A percentile compares a stretch with the other conserved stretches of the same genome.
Evolutionary conservation across 805 yeast genomes (phyloP).

Genomic region (Lipomyces mesembrius): DNA sequence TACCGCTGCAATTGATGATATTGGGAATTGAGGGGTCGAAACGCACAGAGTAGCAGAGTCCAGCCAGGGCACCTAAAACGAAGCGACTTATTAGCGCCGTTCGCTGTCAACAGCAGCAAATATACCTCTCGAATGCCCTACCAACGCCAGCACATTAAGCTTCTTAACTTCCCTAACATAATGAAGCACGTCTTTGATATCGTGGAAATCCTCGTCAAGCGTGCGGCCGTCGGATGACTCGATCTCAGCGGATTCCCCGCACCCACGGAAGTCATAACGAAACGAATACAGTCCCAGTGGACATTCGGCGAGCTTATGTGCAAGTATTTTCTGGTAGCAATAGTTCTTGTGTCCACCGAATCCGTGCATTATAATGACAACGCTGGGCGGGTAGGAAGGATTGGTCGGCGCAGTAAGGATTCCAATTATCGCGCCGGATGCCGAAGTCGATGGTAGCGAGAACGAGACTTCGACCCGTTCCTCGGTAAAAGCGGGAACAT

Average conservation of each 20-base stretch:
- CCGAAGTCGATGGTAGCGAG: conserved; percentile 23
- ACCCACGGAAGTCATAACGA: conserved; percentile 83
- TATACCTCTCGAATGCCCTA: conserved; percentile 79
- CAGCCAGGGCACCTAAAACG: conserved; percentile 54
- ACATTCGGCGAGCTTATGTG: conserved; percentile 60
- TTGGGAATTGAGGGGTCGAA: conserved; percentile 59
- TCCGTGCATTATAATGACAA: conserved; percentile 78
- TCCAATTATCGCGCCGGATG: conserved; percentile 24
- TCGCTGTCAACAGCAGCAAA: too few species aligned
- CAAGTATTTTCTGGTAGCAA: conserved; percentile 69
- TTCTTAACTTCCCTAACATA: conserved; percentile 43
- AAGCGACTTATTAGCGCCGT: neutral
- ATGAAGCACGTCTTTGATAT: conserved; percentile 57
- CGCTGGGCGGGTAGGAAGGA: conserved; percentile 36
- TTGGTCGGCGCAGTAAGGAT: conserved; percentile 22
- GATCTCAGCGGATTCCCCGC: conserved; percentile 73
- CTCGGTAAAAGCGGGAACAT: neutral
- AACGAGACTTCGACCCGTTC: conserved; percentile 21
- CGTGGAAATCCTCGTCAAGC: conserved; percentile 68
- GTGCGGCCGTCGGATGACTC: conserved; percentile 51
- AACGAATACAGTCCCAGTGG: conserved; percentile 64
- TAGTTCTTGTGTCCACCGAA: conserved; percentile 83
- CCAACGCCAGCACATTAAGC: conserved; percentile 59
- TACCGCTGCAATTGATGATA: conserved; percentile 72
- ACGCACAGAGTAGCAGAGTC: conserved; percentile 69